Conservation (phyloP, 441 rosid genomes). For the Eutrema salsugineum region DNA sequence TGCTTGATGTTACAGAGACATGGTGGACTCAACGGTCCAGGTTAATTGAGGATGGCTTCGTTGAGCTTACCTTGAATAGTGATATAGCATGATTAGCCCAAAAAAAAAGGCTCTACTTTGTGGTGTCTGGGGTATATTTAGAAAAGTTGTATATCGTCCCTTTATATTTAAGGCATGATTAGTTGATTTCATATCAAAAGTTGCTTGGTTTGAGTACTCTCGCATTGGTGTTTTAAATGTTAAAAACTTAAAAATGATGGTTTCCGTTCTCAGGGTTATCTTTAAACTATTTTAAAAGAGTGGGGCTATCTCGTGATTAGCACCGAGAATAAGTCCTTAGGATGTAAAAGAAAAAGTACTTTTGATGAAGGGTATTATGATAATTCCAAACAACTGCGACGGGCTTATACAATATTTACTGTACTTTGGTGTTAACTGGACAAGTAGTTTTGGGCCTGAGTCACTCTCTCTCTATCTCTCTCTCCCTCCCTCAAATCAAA, state of each 20-base stretch:
- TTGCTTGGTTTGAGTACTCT: not conserved
- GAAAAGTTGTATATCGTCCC: not conserved
- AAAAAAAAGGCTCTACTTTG: not conserved
- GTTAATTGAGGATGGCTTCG: not conserved
- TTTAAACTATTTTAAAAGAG: not conserved
- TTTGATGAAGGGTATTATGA: not conserved
- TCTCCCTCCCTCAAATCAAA: not conserved
- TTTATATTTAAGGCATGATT: slow-evolving; percentile 1
- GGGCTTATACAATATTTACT: not conserved
- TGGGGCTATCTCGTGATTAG: not conserved
- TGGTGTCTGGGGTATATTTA: not conserved
- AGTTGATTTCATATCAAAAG: not conserved
- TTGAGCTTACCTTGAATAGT: not conserved
- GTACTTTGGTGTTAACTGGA: not conserved
- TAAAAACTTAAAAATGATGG: not conserved
- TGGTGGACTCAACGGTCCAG: not conserved
- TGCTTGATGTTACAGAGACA: not conserved
- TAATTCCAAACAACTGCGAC: not conserved
- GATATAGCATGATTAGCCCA: not conserved
- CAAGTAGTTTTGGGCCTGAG: not conserved
- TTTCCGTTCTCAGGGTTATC: not conserved
- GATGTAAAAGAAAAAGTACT: not conserved
- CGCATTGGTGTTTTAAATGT: not conserved
- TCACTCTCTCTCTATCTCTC: not conserved
- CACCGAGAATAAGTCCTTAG: not conserved